These are phyloP conservation scores for Arctium lappa DNA, from an alignment of 129 eudicot genomes.

Conservation along the genomic window DNA sequence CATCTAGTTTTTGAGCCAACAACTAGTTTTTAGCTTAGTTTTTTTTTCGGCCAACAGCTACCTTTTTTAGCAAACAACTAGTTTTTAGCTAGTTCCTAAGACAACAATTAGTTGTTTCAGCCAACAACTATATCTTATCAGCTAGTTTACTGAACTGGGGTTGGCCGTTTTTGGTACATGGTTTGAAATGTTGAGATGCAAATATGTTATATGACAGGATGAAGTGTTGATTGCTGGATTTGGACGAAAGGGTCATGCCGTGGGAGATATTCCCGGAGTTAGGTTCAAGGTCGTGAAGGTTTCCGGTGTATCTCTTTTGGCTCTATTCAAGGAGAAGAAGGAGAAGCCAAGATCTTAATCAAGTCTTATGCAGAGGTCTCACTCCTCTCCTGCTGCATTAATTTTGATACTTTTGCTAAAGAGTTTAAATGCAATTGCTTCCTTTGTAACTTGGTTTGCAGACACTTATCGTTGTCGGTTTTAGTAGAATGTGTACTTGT, in stretches of 20 bases:
- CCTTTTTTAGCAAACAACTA: no score
- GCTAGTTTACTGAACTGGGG: no score
- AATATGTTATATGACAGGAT: conserved; percentile 34
- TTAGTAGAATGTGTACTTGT: not conserved
- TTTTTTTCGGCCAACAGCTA: no score
- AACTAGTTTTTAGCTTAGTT: no score
- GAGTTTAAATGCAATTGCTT: not conserved
- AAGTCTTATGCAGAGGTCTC: not conserved
- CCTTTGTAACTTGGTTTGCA: not conserved
- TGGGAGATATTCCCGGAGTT: conserved; percentile 90
- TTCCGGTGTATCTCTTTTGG: conserved; percentile 72
- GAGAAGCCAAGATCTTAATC: conserved; percentile 76
- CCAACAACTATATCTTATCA: not conserved
- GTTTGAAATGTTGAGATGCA: not conserved
- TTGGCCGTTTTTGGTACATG: not conserved
- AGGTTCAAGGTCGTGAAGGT: conserved; percentile 89
- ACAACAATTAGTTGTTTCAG: not conserved
- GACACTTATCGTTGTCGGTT: not conserved
- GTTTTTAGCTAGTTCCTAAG: no score
- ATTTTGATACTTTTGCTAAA: conserved; percentile 9
- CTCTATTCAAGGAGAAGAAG: conserved; percentile 77
- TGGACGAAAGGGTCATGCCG: conserved; percentile 84
- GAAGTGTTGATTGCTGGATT: conserved; percentile 91
- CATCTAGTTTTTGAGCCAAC: no score
- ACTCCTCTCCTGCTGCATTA: not conserved